phyloP scores from a whole-genome alignment of 768 basidiomycete species.

The Suillus weaverae region DNA sequence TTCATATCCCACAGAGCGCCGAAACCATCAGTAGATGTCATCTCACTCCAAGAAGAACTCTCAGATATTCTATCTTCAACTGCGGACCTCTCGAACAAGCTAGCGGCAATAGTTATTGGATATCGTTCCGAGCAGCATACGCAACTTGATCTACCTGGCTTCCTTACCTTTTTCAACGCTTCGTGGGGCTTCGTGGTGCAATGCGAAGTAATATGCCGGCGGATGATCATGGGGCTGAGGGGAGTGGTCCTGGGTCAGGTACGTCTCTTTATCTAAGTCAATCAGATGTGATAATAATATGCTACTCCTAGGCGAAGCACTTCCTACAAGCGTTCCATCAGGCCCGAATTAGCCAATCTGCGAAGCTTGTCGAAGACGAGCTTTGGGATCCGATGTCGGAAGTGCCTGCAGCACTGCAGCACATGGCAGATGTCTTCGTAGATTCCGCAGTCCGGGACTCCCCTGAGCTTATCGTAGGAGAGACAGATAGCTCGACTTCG shows the following conservation, averaged over 20 bases:
- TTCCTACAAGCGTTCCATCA: conserved; percentile 91
- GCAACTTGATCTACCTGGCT: conserved; percentile 66
- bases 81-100: conserved; percentile 83
- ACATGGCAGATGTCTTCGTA: conserved; percentile 69
- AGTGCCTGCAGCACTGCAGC: conserved; percentile 65
- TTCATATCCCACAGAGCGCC: conserved; percentile 34
- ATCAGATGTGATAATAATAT: conserved; percentile 9
- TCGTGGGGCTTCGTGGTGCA: conserved; percentile 89
- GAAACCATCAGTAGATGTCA: conserved; percentile 39
- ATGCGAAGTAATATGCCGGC: conserved; percentile 80
- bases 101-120: conserved; percentile 76
- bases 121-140: conserved; percentile 80
- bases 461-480: conserved; percentile 54
- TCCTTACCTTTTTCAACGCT: conserved; percentile 78
- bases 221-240: conserved; percentile 92
- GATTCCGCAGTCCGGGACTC: conserved; percentile 84
- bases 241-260: conserved; percentile 86
- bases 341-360: conserved; percentile 70
- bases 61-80: conserved; percentile 75
- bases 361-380: conserved; percentile 93
- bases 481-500: conserved; percentile 4
- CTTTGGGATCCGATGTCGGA: conserved; percentile 82
- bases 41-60: conserved; percentile 62
- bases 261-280: conserved; percentile 15
- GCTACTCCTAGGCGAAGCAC: conserved; percentile 63